Base-by-base conservation (phyloP, 2,329 filamentous ascomycete species). In the Parastagonospora nodorum region DNA sequence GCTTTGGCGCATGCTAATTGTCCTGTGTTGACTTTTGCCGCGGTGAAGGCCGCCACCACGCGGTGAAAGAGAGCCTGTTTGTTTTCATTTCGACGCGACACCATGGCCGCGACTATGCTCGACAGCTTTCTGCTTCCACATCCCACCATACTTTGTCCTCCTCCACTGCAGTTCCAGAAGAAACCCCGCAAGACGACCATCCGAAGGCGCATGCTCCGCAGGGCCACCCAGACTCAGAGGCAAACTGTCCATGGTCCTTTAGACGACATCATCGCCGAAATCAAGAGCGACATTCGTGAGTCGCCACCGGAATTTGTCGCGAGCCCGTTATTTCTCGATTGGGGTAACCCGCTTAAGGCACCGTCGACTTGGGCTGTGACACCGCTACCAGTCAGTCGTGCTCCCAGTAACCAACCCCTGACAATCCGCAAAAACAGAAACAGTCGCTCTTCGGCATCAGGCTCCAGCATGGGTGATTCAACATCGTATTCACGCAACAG, bases 231-330 rank as follows among this genome's bases (percentile, higher is more conserved):
- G 33, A 42, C 41, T 19, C 48, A 45, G 10, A 40, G 53, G 24
- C 37, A 57, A 32, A 50, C 47, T 40, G 47, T 44, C 14, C 45
- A 52, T 16, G 67, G 68, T 24, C 66, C 66, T 33, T 45, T 72
- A 14, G 69, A 72, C 61, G 69, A 72, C 48, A 71, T 72, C 35
- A 71, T 72, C 55, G 58, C 64, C 54, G 62, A 66, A 47, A 72
- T 72, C 44, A 63, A 61, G 33, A 61, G 58, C 50, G 51, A 66
- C 32, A 66, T 72, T 35, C 69, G 58, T 59, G 53, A 51, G 16
- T 57, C 54, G 12, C 64, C 62, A 7, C 53, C 50, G 15, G 46
- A 56, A 7, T 51, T 53, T 39, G 50, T 44, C 32, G 48, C 53
- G 19, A 48, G 57, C 16, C 38, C 49, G 38, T 55, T 46, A 42